Base-by-base conservation (phyloP, 495 filamentous ascomycete genomes). In the Aspergillus baeticus region DNA sequence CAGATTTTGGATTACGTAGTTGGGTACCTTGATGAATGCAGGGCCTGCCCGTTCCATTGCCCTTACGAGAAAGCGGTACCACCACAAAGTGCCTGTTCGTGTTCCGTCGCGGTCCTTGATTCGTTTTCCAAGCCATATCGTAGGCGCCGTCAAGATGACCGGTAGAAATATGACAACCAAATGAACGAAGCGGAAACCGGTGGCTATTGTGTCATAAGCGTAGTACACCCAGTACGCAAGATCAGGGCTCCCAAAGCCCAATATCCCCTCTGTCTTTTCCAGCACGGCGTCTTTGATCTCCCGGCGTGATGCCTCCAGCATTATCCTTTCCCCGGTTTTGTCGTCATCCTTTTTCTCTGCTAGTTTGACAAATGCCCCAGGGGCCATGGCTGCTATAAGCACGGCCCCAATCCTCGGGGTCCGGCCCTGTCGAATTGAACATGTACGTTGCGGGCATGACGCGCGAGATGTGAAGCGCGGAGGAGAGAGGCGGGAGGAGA, bases 1-100 rank as follows among this genome's bases (percentile, higher is more conserved):
- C 34, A 33, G 15, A 18, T 7, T 29, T 33, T n/a, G n/a, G n/a
- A n/a, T n/a, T n/a, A n/a, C 37, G 21, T 10, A 51, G 3, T 26
- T 10, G 34, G 69, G 29, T 73, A 94, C 92, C 84, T 99, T 99
- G 75, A 99, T 98, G 64, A 98, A 99, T 0, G 95, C 92, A 33
- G 95, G 92, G 6, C 95, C 95, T 33, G 92, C 91, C 56, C 85
- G 82, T 71, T 99, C 95, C 95, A 99, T 97, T 2, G 86, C 79
- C 49, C 78, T 81, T 6, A 98, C 90, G 37, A 99, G 69, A 66
- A 96, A 96, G 1, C 74, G 78, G 76, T 96, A 98, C 95, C 94
- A 99, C 92, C 90, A 96, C 11, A 98, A 59, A 10, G 92, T 91
- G 15, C 94, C 95, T 15, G 72, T 75, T 41, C 89, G 81, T 67